A percentile compares a stretch with the other conserved stretches of the same genome.
These are phyloP conservation scores for Albifimbria verrucaria DNA, from an alignment of 2,329 filamentous ascomycete genomes.

Conservation along the genomic window DNA sequence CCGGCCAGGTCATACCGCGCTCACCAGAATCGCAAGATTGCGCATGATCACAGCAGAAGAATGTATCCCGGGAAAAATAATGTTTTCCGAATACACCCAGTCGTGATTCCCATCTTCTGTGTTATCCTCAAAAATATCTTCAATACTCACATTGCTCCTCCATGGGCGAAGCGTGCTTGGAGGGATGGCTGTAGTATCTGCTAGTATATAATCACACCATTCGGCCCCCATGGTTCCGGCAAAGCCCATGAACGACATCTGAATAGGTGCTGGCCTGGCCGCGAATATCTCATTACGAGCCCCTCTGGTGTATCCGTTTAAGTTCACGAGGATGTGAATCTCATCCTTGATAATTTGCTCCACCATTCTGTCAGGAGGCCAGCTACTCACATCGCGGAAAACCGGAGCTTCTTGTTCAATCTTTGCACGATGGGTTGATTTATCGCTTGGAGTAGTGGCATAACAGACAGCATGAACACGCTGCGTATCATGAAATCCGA, in stretches of 20 bases:
- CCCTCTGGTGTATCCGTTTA: constrained; percentile 97
- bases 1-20: constrained; percentile 69
- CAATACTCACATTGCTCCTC: constrained; percentile 69
- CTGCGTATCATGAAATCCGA: constrained; percentile 76
- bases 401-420: constrained; percentile 91
- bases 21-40: constrained; percentile 79
- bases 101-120: constrained; percentile 61
- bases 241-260: constrained; percentile 99
- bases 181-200: constrained; percentile 84
- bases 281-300: constrained; percentile 98
- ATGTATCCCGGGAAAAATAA: constrained; percentile 90
- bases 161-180: constrained; percentile 75
- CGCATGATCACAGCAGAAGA: constrained; percentile 96
- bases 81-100: constrained; percentile 97
- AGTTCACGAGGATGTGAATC: constrained; percentile 91
- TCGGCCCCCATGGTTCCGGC: constrained; percentile 93
- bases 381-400: constrained; percentile 83
- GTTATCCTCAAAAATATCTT: constrained; percentile 65
- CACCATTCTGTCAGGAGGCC: constrained; percentile 81
- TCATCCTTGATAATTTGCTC: constrained; percentile 82
- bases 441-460: constrained; percentile 88
- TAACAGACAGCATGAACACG: constrained; percentile 89
- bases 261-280: constrained; percentile 87
- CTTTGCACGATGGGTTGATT: constrained; percentile 82
- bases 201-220: constrained; percentile 97